Evolutionary conservation across 1,139 yeast species (phyloP).

Genomic region (Protomyces lactucae-debilis): DNA sequence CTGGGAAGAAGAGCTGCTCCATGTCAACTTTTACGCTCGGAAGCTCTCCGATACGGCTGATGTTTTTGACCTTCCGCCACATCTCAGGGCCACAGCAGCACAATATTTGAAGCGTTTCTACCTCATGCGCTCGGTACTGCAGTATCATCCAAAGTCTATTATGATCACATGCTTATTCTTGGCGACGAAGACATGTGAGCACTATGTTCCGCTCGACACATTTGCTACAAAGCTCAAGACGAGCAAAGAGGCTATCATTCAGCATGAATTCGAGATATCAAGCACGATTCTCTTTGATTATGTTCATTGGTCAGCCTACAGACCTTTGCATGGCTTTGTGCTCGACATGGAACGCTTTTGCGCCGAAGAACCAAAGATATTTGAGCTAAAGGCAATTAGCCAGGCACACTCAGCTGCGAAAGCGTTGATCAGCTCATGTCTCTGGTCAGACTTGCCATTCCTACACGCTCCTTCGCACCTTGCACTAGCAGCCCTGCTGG

Average conservation of each 20-base stretch:
- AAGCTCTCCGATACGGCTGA: constrained; percentile 15
- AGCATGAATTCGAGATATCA: constrained; percentile 70
- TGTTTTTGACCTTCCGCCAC: constrained; percentile 40
- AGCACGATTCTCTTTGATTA: constrained; percentile 74
- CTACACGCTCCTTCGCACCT: constrained; percentile 90
- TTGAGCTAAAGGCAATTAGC: constrained; percentile 41
- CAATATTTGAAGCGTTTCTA: constrained; percentile 78
- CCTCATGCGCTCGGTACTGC: constrained; percentile 73
- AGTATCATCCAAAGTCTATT: constrained; percentile 76
- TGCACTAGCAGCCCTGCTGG: constrained; percentile 77
- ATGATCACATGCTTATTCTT: constrained; percentile 80
- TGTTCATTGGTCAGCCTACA: constrained; percentile 79
- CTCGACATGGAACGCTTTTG: constrained; percentile 65
- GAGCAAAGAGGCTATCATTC: constrained; percentile 46
- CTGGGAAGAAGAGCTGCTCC: constrained; percentile 35
- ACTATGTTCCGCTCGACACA: constrained; percentile 77
- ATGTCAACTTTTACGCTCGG: constrained; percentile 39
- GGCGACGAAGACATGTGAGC: constrained; percentile 90
- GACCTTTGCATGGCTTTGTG: constrained; percentile 86
- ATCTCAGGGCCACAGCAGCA: constrained; percentile 71
- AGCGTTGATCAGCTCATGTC: constrained; percentile 52
- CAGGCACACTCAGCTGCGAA: constrained; percentile 61
- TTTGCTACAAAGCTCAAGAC: constrained; percentile 52
- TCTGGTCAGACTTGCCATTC: constrained; percentile 71
- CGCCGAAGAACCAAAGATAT: constrained; percentile 36